Conservation (phyloP, 2,329 filamentous ascomycete genomes). For the Penicillium sp. region DNA sequence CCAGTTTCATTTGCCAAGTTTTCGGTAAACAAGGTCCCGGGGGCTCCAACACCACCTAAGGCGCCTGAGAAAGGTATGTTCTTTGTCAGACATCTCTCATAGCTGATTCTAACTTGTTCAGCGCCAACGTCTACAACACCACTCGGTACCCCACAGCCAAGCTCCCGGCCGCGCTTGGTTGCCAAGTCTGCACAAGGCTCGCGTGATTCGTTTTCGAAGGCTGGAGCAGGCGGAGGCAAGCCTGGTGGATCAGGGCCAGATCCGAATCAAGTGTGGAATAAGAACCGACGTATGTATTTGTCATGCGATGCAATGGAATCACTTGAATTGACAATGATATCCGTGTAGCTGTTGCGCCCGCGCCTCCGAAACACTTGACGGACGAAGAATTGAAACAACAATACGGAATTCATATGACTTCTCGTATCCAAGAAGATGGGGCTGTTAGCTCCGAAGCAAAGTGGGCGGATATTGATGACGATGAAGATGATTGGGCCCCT, state of each 20-base stretch:
- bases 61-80: slow-evolving; percentile 53
- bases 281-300: slow-evolving; percentile 56
- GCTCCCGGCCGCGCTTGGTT: slow-evolving; percentile 58
- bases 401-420: slow-evolving; percentile 66
- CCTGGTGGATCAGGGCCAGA: slow-evolving; percentile 56
- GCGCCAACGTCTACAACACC: slow-evolving; percentile 39
- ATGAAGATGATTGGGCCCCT: slow-evolving; percentile 67
- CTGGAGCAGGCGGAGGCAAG: slow-evolving; percentile 45
- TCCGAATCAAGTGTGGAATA: slow-evolving; percentile 68
- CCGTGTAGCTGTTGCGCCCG: slow-evolving; percentile 49
- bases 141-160: slow-evolving; percentile 41
- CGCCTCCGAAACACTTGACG: slow-evolving; percentile 62
- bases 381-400: slow-evolving; percentile 68
- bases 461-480: slow-evolving; percentile 68
- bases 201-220: slow-evolving; percentile 51
- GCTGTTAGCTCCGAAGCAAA: slow-evolving; percentile 59
- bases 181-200: slow-evolving; percentile 59
- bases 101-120: slow-evolving; percentile 13
- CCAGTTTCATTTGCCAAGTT: slow-evolving; percentile 66
- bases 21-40: slow-evolving; percentile 60
- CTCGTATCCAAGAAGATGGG: slow-evolving; percentile 61
- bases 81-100: neutral
- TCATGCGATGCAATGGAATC: neutral
- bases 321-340: slow-evolving; percentile 20
- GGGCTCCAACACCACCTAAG: slow-evolving; percentile 51